Conservation (phyloP, 352 stramenopile genomes). For the Globisporangium yorkense region DNA sequence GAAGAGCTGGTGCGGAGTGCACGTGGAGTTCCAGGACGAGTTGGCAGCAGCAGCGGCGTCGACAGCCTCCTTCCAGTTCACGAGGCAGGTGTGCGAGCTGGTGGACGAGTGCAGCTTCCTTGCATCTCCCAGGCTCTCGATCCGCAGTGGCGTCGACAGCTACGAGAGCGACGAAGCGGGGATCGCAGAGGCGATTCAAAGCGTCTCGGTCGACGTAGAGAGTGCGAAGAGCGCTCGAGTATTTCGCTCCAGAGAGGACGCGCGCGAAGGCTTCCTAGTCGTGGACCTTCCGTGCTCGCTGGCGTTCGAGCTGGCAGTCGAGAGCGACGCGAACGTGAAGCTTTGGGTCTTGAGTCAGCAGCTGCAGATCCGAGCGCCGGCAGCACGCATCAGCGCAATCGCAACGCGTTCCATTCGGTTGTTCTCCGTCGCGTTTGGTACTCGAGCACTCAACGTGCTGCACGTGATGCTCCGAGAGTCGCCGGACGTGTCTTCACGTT, state of each 20-base stretch:
- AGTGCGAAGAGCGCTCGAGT: constrained; percentile 7
- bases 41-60: not conserved
- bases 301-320: constrained; percentile 1
- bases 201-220: constrained; percentile 13
- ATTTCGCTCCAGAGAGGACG: constrained; percentile 8
- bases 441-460: constrained; percentile 4
- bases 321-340: not conserved
- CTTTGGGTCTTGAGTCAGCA: constrained; percentile 3
- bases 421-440: constrained; percentile 11
- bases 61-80: constrained; percentile 2
- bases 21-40: constrained; percentile 2
- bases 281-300: constrained; percentile 10
- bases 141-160: not conserved
- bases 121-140: not conserved
- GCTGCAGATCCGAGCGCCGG: not conserved
- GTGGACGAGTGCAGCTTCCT: not conserved
- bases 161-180: constrained; percentile 13
- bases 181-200: constrained; percentile 7
- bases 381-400: not conserved
- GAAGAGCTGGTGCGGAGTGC: constrained; percentile 2
- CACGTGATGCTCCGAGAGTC: not conserved
- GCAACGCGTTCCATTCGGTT: not conserved
- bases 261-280: not conserved
- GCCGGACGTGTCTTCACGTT: not conserved
- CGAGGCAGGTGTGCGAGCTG: constrained; percentile 4